Conservation (phyloP, 805 yeast species). For the Teunomyces lycoperdinae region DNA sequence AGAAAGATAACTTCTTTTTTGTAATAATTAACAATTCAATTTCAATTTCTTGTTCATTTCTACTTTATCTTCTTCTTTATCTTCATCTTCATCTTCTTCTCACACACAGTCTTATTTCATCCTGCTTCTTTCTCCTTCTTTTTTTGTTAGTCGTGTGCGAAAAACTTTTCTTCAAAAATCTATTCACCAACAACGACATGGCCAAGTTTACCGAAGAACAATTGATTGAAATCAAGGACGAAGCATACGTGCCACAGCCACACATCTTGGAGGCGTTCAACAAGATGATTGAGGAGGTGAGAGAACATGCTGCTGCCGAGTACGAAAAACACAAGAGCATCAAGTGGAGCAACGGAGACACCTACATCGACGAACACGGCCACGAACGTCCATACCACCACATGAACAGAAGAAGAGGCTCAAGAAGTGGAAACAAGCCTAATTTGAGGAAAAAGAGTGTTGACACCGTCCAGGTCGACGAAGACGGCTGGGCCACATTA, state of each 20-base stretch:
- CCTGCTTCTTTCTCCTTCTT: too few species aligned
- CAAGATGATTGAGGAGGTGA: slow-evolving; percentile 63
- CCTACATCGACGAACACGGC: slow-evolving; percentile 45
- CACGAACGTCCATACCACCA: slow-evolving; percentile 44
- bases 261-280: slow-evolving; percentile 64
- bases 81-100: too few species aligned
- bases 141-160: slow-evolving; percentile 1
- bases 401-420: slow-evolving; percentile 62
- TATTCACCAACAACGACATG: slow-evolving; percentile 29
- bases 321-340: slow-evolving; percentile 23
- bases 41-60: too few species aligned
- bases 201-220: slow-evolving; percentile 70
- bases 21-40: background rate
- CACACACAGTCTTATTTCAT: too few species aligned
- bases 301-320: slow-evolving; percentile 41
- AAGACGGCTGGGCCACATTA: slow-evolving; percentile 81
- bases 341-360: slow-evolving; percentile 40
- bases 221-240: slow-evolving; percentile 54
- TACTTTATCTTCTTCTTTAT: background rate
- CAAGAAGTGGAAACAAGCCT: slow-evolving; percentile 46
- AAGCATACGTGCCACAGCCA: slow-evolving; percentile 58
- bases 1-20: too few species aligned
- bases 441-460: slow-evolving; percentile 56
- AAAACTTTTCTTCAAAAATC: background rate
- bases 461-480: slow-evolving; percentile 55